phyloP scores from a whole-genome alignment of 208 protist genomes.

The Leishmania martiniquensis region DNA sequence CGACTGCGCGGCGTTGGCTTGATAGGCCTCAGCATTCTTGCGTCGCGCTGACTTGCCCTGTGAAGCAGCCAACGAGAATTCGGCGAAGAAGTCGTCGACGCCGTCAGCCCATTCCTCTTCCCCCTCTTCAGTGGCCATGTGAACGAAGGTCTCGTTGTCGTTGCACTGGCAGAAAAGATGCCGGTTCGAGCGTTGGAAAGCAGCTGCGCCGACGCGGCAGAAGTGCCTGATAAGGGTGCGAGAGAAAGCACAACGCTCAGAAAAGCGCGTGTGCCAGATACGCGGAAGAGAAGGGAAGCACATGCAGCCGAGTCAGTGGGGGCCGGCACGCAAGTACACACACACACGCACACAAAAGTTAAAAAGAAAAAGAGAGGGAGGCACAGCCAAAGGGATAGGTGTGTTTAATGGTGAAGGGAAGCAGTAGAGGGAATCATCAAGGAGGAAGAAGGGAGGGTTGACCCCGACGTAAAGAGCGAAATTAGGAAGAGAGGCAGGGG shows the following conservation, averaged over 20 bases:
- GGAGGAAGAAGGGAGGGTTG: neutral
- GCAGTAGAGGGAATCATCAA: neutral
- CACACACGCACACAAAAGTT: neutral
- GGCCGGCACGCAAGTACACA: neutral
- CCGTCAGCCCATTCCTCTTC: constrained; percentile 73
- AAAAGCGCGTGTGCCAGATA: neutral
- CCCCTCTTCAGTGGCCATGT: constrained; percentile 6
- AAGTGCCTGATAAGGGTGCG: neutral
- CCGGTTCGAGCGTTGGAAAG: neutral
- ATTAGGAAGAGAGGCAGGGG: neutral
- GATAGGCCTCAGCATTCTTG: constrained; percentile 44
- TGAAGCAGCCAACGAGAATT: constrained; percentile 41
- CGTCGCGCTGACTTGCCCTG: constrained; percentile 51
- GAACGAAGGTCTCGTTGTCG: neutral
- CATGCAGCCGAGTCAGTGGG: neutral
- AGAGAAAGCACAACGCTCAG: neutral
- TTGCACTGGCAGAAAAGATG: neutral
- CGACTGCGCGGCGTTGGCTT: constrained; percentile 8
- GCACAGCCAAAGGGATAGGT: neutral
- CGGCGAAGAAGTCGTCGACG: constrained; percentile 64
- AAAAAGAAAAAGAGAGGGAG: neutral
- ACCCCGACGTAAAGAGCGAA: neutral
- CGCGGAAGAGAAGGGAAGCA: neutral
- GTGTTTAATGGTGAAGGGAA: neutral
- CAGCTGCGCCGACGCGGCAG: neutral